Evolutionary conservation across 2,329 filamentous ascomycete species (phyloP), one percentile per base, ranked within the genome.

Genomic region (Rhinocladiella similis): DNA sequence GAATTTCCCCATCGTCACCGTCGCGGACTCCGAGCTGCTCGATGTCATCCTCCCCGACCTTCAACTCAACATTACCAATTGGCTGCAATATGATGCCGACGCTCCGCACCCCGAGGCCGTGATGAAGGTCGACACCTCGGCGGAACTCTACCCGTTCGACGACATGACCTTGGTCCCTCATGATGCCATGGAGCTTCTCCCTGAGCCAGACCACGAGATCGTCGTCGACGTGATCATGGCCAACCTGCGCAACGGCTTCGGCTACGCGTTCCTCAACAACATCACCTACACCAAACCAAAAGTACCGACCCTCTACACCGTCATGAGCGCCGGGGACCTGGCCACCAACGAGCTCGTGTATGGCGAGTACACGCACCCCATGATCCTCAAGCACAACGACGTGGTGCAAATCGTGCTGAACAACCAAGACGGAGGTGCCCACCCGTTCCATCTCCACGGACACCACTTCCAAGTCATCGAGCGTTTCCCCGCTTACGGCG

Each of bases 11-110:
- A 84, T 91, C 52, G 77, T 88, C 47, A 80, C 77, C 10, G 87
- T 83, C 62, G 90, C 90, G 84, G 88, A 91, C 61, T 82, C 81
- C 78, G 75, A 77, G 47, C 75, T 89, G 2, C 92, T 94, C 65
- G 90, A 92, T 65, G 66, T 72, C 0, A 70, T 93, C 9, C 90
- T 91, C 0, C 73, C 78, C 0, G 80, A 78, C 5, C 78, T 94
- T 41, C 88, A 93, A 67, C 67, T 70, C 7, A 85, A 85, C 56
- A 80, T 79, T 0, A 82, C 80, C 0, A 77, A 77, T 13, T 82
- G 76, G 77, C 72, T 85, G 1, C 73, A 83, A 1, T 85, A 85
- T 57, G 76, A 84, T 53, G 71, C 77, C 3, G 61, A 67, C 0
- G 76, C 78, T 47, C 68, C 72, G 0, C 71, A 77, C 45, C 79